Evolutionary conservation across 2,329 filamentous ascomycete species (phyloP), one percentile per base, ranked within the genome.

Genomic region (Arthrobotrys iridis): DNA sequence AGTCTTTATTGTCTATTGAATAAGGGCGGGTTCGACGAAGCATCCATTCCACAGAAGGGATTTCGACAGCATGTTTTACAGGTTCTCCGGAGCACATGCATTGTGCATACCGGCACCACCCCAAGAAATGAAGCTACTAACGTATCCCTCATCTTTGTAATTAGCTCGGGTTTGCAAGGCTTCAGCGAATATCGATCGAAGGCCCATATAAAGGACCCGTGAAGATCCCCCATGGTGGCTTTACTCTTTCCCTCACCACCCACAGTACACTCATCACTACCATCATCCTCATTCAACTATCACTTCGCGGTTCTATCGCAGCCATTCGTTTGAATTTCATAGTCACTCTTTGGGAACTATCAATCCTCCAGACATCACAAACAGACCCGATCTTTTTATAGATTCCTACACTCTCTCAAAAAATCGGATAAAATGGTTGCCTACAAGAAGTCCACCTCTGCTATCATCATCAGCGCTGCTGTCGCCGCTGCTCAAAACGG

Each of bases 391-490:
- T 64, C 26, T 48, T 37, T 24, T 33, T 28, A 48, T 15, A 18
- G 26, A 33, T 18, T 26, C n/a, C 28, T 6, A 40, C 41, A 33
- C 20, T 60, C 35, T 40, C 30, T 66, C 8, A 43, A 63, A 4
- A 26, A 35, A 64, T 26, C 13, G 37, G 5, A 50, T 57, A 76
- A 70, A 76, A 76, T 76, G 71, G 71, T 76, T 76, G 57, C 63
- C 40, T 76, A 64, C 71, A 76, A 76, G 68, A 73, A 66, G 22
- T 75, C 71, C 48, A 45, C 55, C 50, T 57, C 70, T 8, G 43
- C 45, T 37, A 13, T 74, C 55, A 6, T 74, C 70, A 13, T 52
- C 62, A 30, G 52, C 55, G 71, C 71, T 45, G 46, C 63, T 11
- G 40, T 67, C 20, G 71, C 40, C 26, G 22, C 63, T 13, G 71